Evolutionary conservation across 495 filamentous ascomycete genomes (phyloP), one percentile per base, ranked within the genome.

Genomic region (Corynascus novoguineensis): DNA sequence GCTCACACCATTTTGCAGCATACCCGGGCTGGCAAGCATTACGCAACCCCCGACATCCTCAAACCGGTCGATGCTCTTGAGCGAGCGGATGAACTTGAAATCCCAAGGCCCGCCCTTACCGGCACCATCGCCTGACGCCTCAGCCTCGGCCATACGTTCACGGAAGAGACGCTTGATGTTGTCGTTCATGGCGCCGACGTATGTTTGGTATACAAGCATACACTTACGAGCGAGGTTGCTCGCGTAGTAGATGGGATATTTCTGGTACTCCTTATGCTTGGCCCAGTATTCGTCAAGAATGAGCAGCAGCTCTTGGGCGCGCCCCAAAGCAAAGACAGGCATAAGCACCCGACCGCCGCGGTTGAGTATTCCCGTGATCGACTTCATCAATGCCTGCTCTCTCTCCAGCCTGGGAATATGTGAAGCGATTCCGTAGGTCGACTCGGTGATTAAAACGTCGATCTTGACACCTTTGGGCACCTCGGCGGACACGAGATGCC

Each of bases 161-260:
- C 87, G 79, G 73, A 95, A 95, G 8, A 93, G 79, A 3, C 87
- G 81, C 66, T 95, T 96, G 73, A 98, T 97, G 63, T 96, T 97
- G 68, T 96, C 92, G 68, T 98, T 98, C 93, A 98, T 98, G 25
- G 90, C 88, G 51, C 88, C 86, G 57, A 96, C 87, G 65, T 97
- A 97, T 1, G 93, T 98, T 70, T 97, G 92, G 66, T 98, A 98
- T 6, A 98, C 91, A 17, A 96, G 82, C 93, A 98, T 98, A 68
- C 93, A 98, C 70, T 95, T 93, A 60, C 92, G 77, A 1, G 93
- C 93, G 46, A 96, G 80, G 66, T 92, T 95, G 58, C 86, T 90
- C 48, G 93, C 93, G 70, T 97, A 98, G 75, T 97, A 98, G 52
- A 98, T 97, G 17, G 93, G 93, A 19, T 86, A 84, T 57, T 87